These are phyloP conservation scores for Triticum dicoccoides DNA, from an alignment of 176 grass and related monocot genomes.

Conservation along the genomic window DNA sequence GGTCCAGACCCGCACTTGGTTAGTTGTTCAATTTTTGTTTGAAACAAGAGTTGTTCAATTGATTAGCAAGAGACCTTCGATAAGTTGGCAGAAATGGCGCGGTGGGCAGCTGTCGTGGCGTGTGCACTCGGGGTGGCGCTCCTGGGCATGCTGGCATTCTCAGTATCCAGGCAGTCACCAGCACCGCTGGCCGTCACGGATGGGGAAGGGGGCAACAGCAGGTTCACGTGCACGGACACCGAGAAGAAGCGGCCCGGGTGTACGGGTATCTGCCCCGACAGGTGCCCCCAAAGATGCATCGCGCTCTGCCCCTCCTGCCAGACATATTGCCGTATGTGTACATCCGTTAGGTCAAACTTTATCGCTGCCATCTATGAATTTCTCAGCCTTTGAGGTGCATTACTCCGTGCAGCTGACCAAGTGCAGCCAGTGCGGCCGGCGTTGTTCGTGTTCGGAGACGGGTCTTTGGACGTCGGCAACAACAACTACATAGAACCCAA, in stretches of 20 bases:
- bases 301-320: neutral
- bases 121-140: neutral
- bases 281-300: neutral
- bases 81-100: neutral
- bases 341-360: neutral
- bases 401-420: neutral
- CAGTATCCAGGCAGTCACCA: neutral
- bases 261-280: neutral
- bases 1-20: too few relatives aligned
- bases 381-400: neutral
- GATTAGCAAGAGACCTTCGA: neutral
- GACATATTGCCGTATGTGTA: neutral
- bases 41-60: too few relatives aligned
- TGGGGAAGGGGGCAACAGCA: neutral
- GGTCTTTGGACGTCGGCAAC: constrained; percentile 27
- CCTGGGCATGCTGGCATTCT: neutral
- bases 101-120: neutral
- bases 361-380: neutral
- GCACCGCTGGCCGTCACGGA: neutral
- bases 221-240: neutral
- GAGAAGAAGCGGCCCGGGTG: neutral
- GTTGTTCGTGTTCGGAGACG: constrained; percentile 40
- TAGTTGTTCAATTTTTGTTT: too few relatives aligned
- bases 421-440: neutral
- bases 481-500: constrained; percentile 29